Conservation (phyloP, 345 rosid species). For the Tarenaya hassleriana region DNA sequence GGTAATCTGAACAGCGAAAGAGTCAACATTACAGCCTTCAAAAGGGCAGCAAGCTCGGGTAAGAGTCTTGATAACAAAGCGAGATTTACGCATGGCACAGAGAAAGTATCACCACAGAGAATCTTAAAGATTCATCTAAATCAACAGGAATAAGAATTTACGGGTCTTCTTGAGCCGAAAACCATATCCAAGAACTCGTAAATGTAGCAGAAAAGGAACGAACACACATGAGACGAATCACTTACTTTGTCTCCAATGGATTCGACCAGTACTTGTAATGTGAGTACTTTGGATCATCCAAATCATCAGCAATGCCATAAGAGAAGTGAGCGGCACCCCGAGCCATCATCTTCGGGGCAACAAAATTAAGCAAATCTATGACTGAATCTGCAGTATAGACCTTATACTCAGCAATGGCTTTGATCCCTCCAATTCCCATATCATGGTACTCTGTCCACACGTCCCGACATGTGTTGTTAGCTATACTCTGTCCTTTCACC, state of each 20-base stretch:
- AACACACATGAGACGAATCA: too few species aligned
- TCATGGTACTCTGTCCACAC: slow-evolving; percentile 58
- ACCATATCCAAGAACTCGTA: too few species aligned
- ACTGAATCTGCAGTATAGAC: slow-evolving; percentile 47
- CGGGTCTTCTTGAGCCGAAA: too few species aligned
- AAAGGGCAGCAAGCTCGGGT: not conserved
- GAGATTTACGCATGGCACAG: too few species aligned
- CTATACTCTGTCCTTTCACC: too few species aligned
- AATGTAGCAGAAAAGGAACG: too few species aligned
- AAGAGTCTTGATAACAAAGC: not conserved
- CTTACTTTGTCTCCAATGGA: slow-evolving; percentile 70
- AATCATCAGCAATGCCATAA: slow-evolving; percentile 62
- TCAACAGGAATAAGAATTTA: too few species aligned
- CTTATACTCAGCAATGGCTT: slow-evolving; percentile 41
- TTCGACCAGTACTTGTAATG: slow-evolving; percentile 74
- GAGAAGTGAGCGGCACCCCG: slow-evolving; percentile 69
- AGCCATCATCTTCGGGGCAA: slow-evolving; percentile 64
- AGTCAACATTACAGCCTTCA: too few species aligned
- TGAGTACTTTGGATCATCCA: slow-evolving; percentile 49
- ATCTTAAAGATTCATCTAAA: too few species aligned
- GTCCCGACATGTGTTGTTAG: slow-evolving; percentile 43
- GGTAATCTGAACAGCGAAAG: slow-evolving; percentile 77
- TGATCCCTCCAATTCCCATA: slow-evolving; percentile 37
- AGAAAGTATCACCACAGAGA: too few species aligned
- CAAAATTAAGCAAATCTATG: slow-evolving; percentile 44